Evolutionary conservation across 257 asterid species (phyloP).

Genomic region (Fraxinus americana): DNA sequence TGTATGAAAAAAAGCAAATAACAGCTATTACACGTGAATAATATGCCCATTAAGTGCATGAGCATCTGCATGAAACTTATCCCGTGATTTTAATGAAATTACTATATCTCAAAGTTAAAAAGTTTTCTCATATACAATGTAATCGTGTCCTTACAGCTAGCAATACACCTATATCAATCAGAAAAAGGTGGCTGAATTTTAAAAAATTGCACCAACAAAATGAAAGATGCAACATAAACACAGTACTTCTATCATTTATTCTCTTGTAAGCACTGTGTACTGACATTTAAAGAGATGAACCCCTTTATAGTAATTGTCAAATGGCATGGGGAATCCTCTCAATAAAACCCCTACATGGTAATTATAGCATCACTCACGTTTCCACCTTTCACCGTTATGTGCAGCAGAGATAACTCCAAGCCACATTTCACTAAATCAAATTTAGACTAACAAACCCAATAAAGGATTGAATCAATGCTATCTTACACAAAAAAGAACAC

Average conservation of each 20-base stretch:
- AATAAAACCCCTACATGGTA: background rate
- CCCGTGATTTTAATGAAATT: background rate
- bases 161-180: background rate
- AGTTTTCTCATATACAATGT: background rate
- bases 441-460: too few relatives aligned
- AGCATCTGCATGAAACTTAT: background rate
- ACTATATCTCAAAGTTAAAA: background rate
- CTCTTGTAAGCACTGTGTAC: background rate
- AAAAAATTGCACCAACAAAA: background rate
- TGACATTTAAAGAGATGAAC: background rate
- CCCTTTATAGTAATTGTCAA: background rate
- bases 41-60: background rate
- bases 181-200: background rate
- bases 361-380: background rate
- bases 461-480: too few relatives aligned
- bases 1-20: constrained; percentile 35
- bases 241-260: too few relatives aligned
- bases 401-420: background rate
- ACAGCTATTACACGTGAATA: constrained; percentile 8
- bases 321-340: background rate
- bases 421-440: background rate
- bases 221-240: background rate
- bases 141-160: too few relatives aligned
- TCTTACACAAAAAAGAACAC: background rate
- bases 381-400: background rate